Evolutionary conservation across 2,329 filamentous ascomycete genomes (phyloP).

Genomic region (Rasamsonia emersonii): DNA sequence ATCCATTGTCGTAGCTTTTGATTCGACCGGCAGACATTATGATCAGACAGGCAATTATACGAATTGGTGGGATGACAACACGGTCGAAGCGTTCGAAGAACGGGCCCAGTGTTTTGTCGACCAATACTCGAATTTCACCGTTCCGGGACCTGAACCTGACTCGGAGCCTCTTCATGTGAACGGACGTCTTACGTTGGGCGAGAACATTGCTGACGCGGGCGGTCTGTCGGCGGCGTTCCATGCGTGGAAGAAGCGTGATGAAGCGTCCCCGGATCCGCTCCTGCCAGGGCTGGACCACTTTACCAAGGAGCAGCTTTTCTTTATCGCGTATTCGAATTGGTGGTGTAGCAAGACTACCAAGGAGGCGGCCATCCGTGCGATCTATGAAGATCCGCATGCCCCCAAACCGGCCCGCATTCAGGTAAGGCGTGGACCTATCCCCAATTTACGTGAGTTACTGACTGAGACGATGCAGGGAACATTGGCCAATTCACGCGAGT

Average conservation of each 20-base stretch:
- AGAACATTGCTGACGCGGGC: constrained; percentile 65
- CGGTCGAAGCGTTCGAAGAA: constrained; percentile 49
- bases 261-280: constrained; percentile 41
- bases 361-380: constrained; percentile 47
- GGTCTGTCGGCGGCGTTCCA: constrained; percentile 55
- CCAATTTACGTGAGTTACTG: neutral
- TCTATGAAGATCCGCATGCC: constrained; percentile 58
- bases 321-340: constrained; percentile 54
- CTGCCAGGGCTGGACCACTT: constrained; percentile 56
- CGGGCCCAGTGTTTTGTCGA: constrained; percentile 58
- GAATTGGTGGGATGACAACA: constrained; percentile 58
- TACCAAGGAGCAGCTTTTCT: constrained; percentile 61
- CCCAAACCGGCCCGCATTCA: constrained; percentile 53
- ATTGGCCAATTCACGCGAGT: constrained; percentile 59
- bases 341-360: constrained; percentile 60
- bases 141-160: constrained; percentile 42
- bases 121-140: constrained; percentile 56
- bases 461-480: constrained; percentile 40
- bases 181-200: constrained; percentile 55
- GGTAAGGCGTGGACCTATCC: too few species aligned
- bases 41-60: constrained; percentile 57
- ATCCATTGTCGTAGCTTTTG: constrained; percentile 44
- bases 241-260: constrained; percentile 55
- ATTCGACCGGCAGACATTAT: constrained; percentile 56
- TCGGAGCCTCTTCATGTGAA: constrained; percentile 53